Conservation (phyloP, 805 yeast species). For the Nakazawaea pomicola region DNA sequence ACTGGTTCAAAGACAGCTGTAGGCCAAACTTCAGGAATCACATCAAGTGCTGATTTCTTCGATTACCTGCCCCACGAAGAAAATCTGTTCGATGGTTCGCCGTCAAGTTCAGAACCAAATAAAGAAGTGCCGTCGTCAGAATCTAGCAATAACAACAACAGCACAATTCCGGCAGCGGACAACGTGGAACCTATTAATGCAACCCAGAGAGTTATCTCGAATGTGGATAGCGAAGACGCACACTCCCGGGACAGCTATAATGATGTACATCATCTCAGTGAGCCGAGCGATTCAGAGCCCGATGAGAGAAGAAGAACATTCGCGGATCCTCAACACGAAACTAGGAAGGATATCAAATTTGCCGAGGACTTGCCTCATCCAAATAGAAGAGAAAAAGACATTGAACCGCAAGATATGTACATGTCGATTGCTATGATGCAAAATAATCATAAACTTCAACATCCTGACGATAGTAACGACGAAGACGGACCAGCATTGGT, state of each 20-base stretch:
- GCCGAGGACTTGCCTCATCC: conserved; percentile 55
- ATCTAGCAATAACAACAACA: not conserved
- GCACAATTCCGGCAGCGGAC: no score
- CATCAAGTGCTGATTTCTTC: not conserved
- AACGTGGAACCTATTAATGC: not conserved
- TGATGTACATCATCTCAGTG: conserved; percentile 30
- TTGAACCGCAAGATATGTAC: conserved; percentile 80
- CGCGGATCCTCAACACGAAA: not conserved
- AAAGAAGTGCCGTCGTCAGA: not conserved
- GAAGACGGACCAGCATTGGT: conserved; percentile 76
- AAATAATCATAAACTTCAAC: conserved; percentile 36
- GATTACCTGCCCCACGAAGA: not conserved
- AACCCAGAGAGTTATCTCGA: not conserved
- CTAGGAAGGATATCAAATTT: conserved; percentile 42
- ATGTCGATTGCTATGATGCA: conserved; percentile 81
- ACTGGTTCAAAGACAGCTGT: not conserved
- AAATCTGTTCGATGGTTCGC: not conserved
- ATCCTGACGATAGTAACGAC: conserved; percentile 30
- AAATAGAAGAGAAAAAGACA: conserved; percentile 35
- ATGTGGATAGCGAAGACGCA: conserved; percentile 6
- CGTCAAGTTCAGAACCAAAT: not conserved
- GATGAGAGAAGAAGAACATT: conserved; percentile 13
- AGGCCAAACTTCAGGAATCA: no score
- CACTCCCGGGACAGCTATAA: conserved; percentile 11
- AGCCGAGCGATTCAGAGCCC: conserved; percentile 36